Conservation (phyloP, 768 basidiomycete species). For the Mycena kentingensis region DNA sequence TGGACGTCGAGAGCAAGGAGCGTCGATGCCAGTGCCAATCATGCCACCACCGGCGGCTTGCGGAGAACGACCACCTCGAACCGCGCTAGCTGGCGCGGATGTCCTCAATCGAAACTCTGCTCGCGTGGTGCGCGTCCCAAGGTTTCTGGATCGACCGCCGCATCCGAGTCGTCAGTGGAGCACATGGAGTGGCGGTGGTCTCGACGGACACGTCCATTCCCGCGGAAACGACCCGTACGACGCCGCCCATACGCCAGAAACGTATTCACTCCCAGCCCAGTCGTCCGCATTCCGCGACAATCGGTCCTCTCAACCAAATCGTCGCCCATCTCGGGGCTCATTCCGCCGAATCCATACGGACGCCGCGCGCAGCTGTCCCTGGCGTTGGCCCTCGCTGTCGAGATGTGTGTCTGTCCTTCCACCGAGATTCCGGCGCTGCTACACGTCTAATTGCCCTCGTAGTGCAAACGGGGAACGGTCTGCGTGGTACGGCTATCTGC, state of each 20-base stretch:
- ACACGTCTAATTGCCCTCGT: slow-evolving; percentile 11
- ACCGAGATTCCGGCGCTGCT: slow-evolving; percentile 8
- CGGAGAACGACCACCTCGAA: background rate
- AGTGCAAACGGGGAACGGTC: slow-evolving; percentile 55
- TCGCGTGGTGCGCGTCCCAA: slow-evolving; percentile 53
- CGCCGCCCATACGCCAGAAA: background rate
- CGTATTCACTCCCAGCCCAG: slow-evolving; percentile 35
- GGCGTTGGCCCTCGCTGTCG: slow-evolving; percentile 62
- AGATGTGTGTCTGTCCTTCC: slow-evolving; percentile 58
- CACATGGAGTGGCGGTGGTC: slow-evolving; percentile 38
- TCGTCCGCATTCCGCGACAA: slow-evolving; percentile 65
- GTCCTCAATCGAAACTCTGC: slow-evolving; percentile 29
- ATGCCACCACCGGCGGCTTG: too few species aligned
- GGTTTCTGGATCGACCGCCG: slow-evolving; percentile 48
- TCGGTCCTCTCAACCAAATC: slow-evolving; percentile 63
- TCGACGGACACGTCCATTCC: slow-evolving; percentile 36
- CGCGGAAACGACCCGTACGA: slow-evolving; percentile 40
- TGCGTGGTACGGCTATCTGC: slow-evolving; percentile 66
- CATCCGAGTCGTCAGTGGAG: slow-evolving; percentile 37
- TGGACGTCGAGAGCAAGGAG: too few species aligned
- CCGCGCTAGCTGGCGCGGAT: too few species aligned
- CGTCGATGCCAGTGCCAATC: too few species aligned
- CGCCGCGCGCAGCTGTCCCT: slow-evolving; percentile 61
- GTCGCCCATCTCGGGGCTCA: slow-evolving; percentile 47
- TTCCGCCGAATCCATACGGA: slow-evolving; percentile 53